Conservation (phyloP, 371 early-diverging fungal species). For the Mucor saturninus region DNA sequence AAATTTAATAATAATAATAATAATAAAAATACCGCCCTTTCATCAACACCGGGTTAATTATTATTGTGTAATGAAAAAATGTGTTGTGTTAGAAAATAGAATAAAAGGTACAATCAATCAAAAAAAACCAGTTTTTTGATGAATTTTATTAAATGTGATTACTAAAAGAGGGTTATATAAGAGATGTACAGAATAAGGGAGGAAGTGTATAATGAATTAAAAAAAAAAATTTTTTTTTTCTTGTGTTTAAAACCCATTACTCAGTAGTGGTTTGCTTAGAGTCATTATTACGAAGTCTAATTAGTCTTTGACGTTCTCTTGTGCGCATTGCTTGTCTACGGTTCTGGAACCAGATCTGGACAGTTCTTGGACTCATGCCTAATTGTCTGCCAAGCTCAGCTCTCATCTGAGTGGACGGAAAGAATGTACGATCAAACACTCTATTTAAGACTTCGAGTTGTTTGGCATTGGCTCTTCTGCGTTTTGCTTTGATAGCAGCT, state of each 20-base stretch:
- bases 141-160: not conserved
- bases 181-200: not conserved
- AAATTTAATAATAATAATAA: not conserved
- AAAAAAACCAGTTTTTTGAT: conserved; percentile 19
- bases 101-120: conserved; percentile 5
- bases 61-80: too few species aligned
- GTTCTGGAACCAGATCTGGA: conserved; percentile 98
- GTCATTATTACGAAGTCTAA: conserved; percentile 29
- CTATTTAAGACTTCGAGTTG: conserved; percentile 61
- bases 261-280: conserved; percentile 8
- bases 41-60: too few species aligned
- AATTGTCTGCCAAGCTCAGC: conserved; percentile 84
- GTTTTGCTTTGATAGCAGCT: conserved; percentile 50
- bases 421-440: conserved; percentile 65
- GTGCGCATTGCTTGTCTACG: conserved; percentile 74
- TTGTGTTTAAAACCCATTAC: not conserved
- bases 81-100: conserved; percentile 18
- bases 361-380: conserved; percentile 82
- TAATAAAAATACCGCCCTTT: too few species aligned
- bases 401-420: conserved; percentile 78
- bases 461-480: conserved; percentile 56
- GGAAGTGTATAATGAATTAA: not conserved
- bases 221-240: not conserved
- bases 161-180: not conserved
- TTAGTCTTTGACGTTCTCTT: conserved; percentile 53